Conservation (phyloP, 805 yeast species). For the Candida saitoana region DNA sequence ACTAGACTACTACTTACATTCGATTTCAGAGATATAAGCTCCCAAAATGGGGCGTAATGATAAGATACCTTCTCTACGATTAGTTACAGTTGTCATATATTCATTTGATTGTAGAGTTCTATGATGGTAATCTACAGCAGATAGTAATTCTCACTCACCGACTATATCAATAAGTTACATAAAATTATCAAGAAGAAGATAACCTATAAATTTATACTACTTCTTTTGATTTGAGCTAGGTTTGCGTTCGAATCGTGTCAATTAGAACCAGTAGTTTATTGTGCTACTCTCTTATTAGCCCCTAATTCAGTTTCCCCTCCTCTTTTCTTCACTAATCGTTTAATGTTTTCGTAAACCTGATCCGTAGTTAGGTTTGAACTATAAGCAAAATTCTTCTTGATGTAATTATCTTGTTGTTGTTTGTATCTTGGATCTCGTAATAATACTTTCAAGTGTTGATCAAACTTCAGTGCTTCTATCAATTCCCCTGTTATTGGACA, state of each 20-base stretch:
- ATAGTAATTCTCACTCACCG: too few relatives aligned
- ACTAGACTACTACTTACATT: too few relatives aligned
- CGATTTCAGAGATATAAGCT: too few relatives aligned
- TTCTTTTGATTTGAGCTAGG: not conserved
- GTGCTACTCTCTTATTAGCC: not conserved
- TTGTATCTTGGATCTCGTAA: conserved; percentile 76
- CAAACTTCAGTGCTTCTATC: conserved; percentile 68
- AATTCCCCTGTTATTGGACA: conserved; percentile 78
- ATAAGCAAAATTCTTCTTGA: conserved; percentile 48
- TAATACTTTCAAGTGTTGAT: conserved; percentile 63
- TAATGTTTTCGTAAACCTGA: conserved; percentile 61
- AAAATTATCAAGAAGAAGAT: too few relatives aligned
- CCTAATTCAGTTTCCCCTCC: conserved; percentile 1
- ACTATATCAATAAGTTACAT: too few relatives aligned
- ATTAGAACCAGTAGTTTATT: not conserved
- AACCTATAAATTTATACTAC: too few relatives aligned
- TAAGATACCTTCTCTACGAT: too few relatives aligned
- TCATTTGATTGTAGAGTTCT: too few relatives aligned
- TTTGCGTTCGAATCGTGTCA: too few relatives aligned
- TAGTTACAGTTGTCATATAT: too few relatives aligned
- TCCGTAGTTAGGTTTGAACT: conserved; percentile 49
- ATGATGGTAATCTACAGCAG: too few relatives aligned
- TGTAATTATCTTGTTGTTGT: conserved; percentile 60
- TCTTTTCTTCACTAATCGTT: conserved; percentile 38
- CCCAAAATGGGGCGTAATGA: too few relatives aligned